Evolutionary conservation across 768 basidiomycete genomes (phyloP).

Genomic region (Kwoniella dendrophila): DNA sequence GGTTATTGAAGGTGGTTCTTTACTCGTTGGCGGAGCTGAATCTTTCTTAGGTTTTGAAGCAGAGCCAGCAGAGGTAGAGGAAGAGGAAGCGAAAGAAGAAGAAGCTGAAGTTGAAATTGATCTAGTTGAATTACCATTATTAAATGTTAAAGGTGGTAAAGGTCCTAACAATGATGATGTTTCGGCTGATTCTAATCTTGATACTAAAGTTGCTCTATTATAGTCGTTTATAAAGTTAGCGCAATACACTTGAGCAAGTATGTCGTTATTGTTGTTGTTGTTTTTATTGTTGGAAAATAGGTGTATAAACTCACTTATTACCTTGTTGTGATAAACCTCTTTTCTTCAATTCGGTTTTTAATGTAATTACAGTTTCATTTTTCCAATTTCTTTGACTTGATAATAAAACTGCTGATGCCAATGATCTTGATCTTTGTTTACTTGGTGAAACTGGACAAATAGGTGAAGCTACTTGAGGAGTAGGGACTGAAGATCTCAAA

Average conservation of each 20-base stretch:
- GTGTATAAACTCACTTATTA: conserved; percentile 56
- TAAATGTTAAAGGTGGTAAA: conserved; percentile 38
- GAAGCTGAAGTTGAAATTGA: conserved; percentile 24
- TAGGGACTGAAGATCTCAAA: conserved; percentile 35
- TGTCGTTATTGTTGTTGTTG: background rate
- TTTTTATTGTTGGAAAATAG: background rate
- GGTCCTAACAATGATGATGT: conserved; percentile 38
- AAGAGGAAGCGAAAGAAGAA: conserved; percentile 2
- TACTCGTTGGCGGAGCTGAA: no score
- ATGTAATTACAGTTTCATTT: conserved; percentile 45
- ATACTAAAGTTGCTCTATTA: conserved; percentile 38
- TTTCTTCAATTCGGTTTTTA: conserved; percentile 49
- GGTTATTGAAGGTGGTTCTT: conserved; percentile 21
- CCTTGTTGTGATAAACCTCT: conserved; percentile 46
- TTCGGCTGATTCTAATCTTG: conserved; percentile 50
- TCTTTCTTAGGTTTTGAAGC: conserved; percentile 17
- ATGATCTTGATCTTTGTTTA: conserved; percentile 26
- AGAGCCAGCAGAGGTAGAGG: conserved; percentile 7
- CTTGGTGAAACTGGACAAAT: conserved; percentile 10
- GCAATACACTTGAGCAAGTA: background rate
- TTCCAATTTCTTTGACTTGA: conserved; percentile 50
- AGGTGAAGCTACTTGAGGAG: conserved; percentile 10
- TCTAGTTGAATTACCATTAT: background rate
- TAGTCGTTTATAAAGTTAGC: background rate
- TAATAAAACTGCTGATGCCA: conserved; percentile 52